Percentiles rank a stretch among this genome's conserved stretches.
These are phyloP conservation scores for Pezicula rhizophila DNA, from an alignment of 2,329 filamentous ascomycete species.

Conservation along the genomic window DNA sequence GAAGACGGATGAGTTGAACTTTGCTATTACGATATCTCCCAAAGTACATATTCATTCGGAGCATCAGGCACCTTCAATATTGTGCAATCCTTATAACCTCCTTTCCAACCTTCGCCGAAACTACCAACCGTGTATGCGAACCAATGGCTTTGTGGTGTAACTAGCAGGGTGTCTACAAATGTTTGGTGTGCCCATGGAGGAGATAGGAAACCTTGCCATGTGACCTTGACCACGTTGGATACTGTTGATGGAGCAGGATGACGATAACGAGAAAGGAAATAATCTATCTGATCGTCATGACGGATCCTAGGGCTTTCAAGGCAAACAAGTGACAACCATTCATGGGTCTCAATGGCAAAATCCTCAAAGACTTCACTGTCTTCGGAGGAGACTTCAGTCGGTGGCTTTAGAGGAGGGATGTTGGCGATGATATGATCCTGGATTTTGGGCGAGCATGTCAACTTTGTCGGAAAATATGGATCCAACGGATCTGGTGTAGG, in stretches of 20 bases:
- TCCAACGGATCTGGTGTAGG: slow-evolving; percentile 44
- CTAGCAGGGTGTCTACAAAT: slow-evolving; percentile 39
- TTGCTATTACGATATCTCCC: slow-evolving; percentile 40
- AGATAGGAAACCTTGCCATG: slow-evolving; percentile 54
- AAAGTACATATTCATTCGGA: slow-evolving; percentile 51
- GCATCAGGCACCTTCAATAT: slow-evolving; percentile 45
- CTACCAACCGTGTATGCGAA: slow-evolving; percentile 48
- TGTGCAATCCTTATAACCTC: slow-evolving; percentile 43
- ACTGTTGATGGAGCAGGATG: slow-evolving; percentile 35
- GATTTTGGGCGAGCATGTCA: slow-evolving; percentile 28
- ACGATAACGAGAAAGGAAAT: slow-evolving; percentile 63
- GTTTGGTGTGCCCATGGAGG: slow-evolving; percentile 44
- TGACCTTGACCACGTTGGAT: slow-evolving; percentile 41
- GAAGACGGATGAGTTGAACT: slow-evolving; percentile 51
- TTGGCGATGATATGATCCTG: slow-evolving; percentile 24
- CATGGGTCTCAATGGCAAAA: slow-evolving; percentile 57
- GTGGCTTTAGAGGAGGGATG: slow-evolving; percentile 23
- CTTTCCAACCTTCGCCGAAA: slow-evolving; percentile 40
- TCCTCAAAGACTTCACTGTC: slow-evolving; percentile 53
- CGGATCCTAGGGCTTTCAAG: slow-evolving; percentile 59
- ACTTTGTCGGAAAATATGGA: slow-evolving; percentile 36
- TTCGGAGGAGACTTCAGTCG: slow-evolving; percentile 24
- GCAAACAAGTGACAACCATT: slow-evolving; percentile 67
- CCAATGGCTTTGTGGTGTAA: slow-evolving; percentile 44
- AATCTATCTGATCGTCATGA: slow-evolving; percentile 53